Conservation (phyloP, 768 basidiomycete species). For the Suillus hirtellus region DNA sequence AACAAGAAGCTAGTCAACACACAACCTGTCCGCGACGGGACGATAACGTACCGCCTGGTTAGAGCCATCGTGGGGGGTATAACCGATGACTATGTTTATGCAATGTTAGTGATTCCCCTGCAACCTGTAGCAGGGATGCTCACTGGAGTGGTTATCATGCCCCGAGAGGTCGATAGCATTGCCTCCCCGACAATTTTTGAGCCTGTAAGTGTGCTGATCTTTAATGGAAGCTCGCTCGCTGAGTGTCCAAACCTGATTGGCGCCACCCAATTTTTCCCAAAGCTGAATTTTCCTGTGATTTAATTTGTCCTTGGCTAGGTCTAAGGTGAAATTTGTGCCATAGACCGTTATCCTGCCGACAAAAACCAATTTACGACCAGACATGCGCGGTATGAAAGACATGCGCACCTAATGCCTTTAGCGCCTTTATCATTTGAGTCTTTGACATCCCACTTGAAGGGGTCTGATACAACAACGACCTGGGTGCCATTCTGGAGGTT, state of each 20-base stretch:
- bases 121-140: slow-evolving; percentile 15
- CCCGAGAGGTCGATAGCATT: slow-evolving; percentile 59
- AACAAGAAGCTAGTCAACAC: neutral
- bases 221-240: slow-evolving; percentile 20
- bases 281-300: neutral
- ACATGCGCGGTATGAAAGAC: neutral
- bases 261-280: neutral
- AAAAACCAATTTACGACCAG: neutral
- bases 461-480: slow-evolving; percentile 37
- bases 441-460: slow-evolving; percentile 52
- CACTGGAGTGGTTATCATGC: slow-evolving; percentile 47
- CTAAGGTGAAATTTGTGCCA: neutral
- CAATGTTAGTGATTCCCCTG: neutral
- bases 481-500: slow-evolving; percentile 36
- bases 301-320: neutral
- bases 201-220: slow-evolving; percentile 41
- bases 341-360: too few species aligned
- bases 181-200: slow-evolving; percentile 51
- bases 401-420: slow-evolving; percentile 43
- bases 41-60: slow-evolving; percentile 47
- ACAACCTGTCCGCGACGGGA: neutral
- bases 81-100: slow-evolving; percentile 48
- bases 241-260: too few species aligned
- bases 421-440: slow-evolving; percentile 40
- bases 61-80: slow-evolving; percentile 36